A percentile compares a stretch with the other conserved stretches of the same genome.
Evolutionary conservation across 2,329 filamentous ascomycete species (phyloP).

Genomic region (Colletotrichum salicis): DNA sequence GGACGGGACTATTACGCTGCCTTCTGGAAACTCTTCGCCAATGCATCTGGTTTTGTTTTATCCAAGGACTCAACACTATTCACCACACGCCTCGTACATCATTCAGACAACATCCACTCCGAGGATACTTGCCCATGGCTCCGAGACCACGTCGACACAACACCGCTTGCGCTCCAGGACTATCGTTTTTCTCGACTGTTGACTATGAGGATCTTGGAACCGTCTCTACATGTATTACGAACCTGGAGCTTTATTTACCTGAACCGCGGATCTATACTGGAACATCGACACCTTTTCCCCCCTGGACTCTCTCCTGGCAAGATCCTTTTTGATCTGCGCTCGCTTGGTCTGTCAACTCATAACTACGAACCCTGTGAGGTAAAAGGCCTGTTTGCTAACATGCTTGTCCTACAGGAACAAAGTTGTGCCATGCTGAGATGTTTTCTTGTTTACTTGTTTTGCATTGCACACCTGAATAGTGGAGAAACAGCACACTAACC

Average conservation of each 20-base stretch:
- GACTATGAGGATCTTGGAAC: neutral
- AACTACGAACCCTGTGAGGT: conserved; percentile 34
- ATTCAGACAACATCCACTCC: no score
- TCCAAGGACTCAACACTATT: no score
- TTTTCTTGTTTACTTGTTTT: conserved; percentile 45
- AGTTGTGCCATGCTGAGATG: conserved; percentile 61
- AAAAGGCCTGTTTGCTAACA: conserved; percentile 47
- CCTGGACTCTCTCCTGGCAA: neutral
- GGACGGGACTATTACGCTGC: neutral
- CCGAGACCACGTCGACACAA: neutral
- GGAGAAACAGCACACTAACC: conserved; percentile 68
- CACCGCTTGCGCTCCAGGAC: neutral
- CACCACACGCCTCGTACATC: no score
- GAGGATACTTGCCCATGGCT: no score
- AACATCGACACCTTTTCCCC: neutral
- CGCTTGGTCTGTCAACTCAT: conserved; percentile 50
- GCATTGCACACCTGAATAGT: conserved; percentile 45
- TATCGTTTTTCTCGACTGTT: neutral
- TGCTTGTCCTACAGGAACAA: conserved; percentile 58
- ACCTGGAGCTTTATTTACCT: conserved; percentile 10
- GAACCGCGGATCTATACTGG: neutral
- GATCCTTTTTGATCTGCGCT: conserved; percentile 28
- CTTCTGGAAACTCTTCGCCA: neutral
- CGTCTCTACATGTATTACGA: neutral
- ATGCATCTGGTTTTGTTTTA: no score